phyloP scores from a whole-genome alignment of 1,284 basidiomycete genomes.

The Inonotus obliquus region DNA sequence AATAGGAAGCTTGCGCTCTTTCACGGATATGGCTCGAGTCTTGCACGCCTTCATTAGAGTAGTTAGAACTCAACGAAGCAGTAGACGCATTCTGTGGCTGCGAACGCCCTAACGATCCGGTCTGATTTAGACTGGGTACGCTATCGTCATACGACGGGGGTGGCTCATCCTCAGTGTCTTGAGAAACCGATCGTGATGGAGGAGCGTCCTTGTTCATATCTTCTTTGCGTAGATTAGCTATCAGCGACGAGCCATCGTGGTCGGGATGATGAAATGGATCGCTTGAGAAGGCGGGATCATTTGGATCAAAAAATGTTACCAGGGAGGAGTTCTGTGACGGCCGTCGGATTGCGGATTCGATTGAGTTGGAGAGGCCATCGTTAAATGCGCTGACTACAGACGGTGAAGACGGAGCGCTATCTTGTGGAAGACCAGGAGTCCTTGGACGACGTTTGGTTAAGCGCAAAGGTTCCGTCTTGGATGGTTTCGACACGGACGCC shows the following conservation, averaged over 20 bases:
- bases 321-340: not conserved
- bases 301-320: not conserved
- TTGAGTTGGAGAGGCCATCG: not conserved
- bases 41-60: not conserved
- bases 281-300: slow-evolving; percentile 35
- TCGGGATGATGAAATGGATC: slow-evolving; percentile 33
- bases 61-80: not conserved
- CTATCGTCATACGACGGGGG: slow-evolving; percentile 12
- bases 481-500: not conserved
- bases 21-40: slow-evolving; percentile 1
- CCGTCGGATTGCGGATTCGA: not conserved
- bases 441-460: not conserved
- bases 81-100: not conserved
- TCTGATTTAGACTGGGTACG: not conserved
- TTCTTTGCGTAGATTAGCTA: not conserved
- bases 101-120: not conserved
- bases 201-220: not conserved
- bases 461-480: not conserved
- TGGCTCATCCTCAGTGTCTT: not conserved
- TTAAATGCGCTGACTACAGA: not conserved
- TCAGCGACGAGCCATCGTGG: slow-evolving; percentile 24
- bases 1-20: not conserved
- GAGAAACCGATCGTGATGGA: not conserved
- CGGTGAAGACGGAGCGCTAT: not conserved
- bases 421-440: not conserved